Evolutionary conservation across 495 filamentous ascomycete species (phyloP).

Genomic region (Letharia lupina): DNA sequence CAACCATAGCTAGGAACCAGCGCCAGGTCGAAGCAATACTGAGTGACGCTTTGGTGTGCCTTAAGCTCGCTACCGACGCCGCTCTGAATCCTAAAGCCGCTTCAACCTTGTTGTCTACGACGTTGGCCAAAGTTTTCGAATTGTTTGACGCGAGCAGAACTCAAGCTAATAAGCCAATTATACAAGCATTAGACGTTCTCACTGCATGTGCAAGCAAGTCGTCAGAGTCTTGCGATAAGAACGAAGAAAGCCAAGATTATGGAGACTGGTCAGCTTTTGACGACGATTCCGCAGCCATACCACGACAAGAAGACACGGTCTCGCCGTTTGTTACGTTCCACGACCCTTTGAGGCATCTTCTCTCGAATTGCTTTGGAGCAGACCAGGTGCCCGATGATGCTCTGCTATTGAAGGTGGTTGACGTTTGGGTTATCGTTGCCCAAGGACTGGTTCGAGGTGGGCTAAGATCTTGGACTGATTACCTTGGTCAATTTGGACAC

Average conservation of each 20-base stretch:
- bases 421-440: constrained; percentile 53
- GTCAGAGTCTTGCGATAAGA: constrained; percentile 21
- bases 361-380: constrained; percentile 63
- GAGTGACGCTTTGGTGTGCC: constrained; percentile 43
- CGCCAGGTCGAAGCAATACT: constrained; percentile 51
- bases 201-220: constrained; percentile 26
- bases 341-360: constrained; percentile 45
- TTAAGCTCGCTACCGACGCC: constrained; percentile 43
- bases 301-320: constrained; percentile 28
- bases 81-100: constrained; percentile 34
- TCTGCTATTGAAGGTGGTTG: constrained; percentile 46
- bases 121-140: constrained; percentile 32
- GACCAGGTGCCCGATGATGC: constrained; percentile 50
- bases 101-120: constrained; percentile 28
- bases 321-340: constrained; percentile 41
- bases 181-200: constrained; percentile 37
- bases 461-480: constrained; percentile 48
- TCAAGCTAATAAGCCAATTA: constrained; percentile 32
- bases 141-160: constrained; percentile 35
- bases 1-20: constrained; percentile 53
- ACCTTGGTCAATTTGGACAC: constrained; percentile 45
- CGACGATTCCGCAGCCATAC: constrained; percentile 25
- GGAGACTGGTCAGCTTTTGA: constrained; percentile 57
- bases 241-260: constrained; percentile 69
- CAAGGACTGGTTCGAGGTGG: constrained; percentile 40